Percentiles rank a stretch among this genome's conserved stretches.
phyloP scores from a whole-genome alignment of 768 basidiomycete genomes.

The Tylopilus subfusipes region DNA sequence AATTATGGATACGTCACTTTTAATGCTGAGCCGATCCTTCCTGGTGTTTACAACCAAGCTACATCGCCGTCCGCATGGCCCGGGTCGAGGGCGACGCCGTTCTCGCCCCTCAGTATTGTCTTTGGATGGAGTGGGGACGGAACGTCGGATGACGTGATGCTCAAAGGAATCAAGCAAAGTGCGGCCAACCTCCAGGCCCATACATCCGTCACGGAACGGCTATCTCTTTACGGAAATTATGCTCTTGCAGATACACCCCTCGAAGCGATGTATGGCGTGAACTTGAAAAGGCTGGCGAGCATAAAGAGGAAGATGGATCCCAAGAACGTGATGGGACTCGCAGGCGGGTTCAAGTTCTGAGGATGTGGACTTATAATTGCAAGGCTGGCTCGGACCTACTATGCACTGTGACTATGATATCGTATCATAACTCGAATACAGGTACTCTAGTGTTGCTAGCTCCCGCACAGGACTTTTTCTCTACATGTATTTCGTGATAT shows the following conservation, averaged over 20 bases:
- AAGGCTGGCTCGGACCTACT: slow-evolving; percentile 8
- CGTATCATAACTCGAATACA: neutral
- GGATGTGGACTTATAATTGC: neutral
- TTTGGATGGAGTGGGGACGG: slow-evolving; percentile 42
- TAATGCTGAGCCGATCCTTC: slow-evolving; percentile 50
- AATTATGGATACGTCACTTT: slow-evolving; percentile 42
- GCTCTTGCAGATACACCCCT: slow-evolving; percentile 51
- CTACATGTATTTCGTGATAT: neutral
- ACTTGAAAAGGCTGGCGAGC: slow-evolving; percentile 38
- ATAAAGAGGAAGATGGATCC: slow-evolving; percentile 53
- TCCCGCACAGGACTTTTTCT: neutral
- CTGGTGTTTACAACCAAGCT: slow-evolving; percentile 38
- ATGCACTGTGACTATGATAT: slow-evolving; percentile 1
- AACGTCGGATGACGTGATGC: slow-evolving; percentile 38
- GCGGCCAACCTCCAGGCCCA: slow-evolving; percentile 39
- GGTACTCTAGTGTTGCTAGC: neutral
- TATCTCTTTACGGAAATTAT: slow-evolving; percentile 57
- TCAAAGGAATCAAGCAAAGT: slow-evolving; percentile 38
- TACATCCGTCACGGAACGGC: slow-evolving; percentile 42
- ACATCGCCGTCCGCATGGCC: slow-evolving; percentile 45
- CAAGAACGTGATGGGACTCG: slow-evolving; percentile 55
- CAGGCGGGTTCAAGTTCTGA: slow-evolving; percentile 63
- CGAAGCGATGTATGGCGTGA: slow-evolving; percentile 47
- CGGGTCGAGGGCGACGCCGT: slow-evolving; percentile 34
- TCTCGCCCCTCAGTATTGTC: slow-evolving; percentile 46